Base-by-base conservation (phyloP, 345 rosid species). In the Syzygium jambos region DNA sequence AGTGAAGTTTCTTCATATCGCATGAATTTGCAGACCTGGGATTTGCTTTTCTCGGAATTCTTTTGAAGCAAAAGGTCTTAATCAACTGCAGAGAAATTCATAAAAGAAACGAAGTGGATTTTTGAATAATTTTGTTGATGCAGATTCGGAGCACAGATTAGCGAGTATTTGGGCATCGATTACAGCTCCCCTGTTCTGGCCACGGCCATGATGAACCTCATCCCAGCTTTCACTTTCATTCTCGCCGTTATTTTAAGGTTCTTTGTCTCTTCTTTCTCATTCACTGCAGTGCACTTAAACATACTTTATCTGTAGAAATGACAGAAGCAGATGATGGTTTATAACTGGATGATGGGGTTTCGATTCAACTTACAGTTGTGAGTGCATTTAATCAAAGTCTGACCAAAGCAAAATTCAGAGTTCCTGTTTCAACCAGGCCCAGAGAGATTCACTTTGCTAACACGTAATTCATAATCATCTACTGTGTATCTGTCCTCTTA, bases 151-250 rank as follows among this genome's bases (percentile, higher is more conserved):
- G 88, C 91, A 5, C 91, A 89, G 61, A 34, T 89, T 52, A 86
- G 88, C 56, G 92, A 86, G 52, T 89, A 92, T 87, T 91, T 90
- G 57, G 93, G 95, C 61, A 91, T 93, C 51, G 84, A 87, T 68
- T 91, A 91, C 85, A 91, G 94, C 92, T 92, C 94, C 61, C 92
- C 95, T 34, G 90, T 93, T 16, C 92, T 93, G 51, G 93, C 82
- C 21, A 86, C 95, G n/a, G 95, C 95, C 49, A 89, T 93, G 93
- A 91, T 92, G 53, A 92, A 92, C 89, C 92, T 93, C 77, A 53
- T 89, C 84, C 95, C 94, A 13, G 94, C 91, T 78, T 87, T 92
- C 73, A 93, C 95, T 90, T 93, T 92, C 88, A 82, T 93, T 27
- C 89, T 93, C 15, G 94, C 95, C 52, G n/a, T 91, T 54, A 49